These are phyloP conservation scores for Penicillium odoratum DNA, from an alignment of 495 filamentous ascomycete genomes.

Conservation along the genomic window DNA sequence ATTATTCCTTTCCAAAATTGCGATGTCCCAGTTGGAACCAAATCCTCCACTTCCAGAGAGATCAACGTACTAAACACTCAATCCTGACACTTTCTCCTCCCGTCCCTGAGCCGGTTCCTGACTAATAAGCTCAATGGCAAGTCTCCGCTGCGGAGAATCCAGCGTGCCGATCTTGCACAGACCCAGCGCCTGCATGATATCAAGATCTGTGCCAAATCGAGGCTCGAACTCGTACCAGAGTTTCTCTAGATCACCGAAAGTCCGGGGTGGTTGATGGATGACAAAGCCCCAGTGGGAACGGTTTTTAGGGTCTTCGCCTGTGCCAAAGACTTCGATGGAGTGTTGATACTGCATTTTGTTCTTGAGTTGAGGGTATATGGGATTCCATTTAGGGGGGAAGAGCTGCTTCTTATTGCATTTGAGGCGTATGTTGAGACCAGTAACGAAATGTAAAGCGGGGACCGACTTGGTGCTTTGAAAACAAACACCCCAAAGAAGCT, in stretches of 20 bases:
- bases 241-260: constrained; percentile 24
- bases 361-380: not conserved
- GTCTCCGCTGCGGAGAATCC: constrained; percentile 12
- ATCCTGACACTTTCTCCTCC: constrained; percentile 25
- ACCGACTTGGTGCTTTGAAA: constrained; percentile 1
- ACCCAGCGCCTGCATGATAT: constrained; percentile 14
- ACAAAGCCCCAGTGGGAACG: constrained; percentile 30
- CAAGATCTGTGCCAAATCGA: constrained; percentile 9
- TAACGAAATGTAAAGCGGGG: not conserved
- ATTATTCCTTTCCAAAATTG: constrained; percentile 27
- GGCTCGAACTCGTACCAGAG: constrained; percentile 22
- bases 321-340: constrained; percentile 25
- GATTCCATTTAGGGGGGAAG: not conserved
- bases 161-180: constrained; percentile 15
- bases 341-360: constrained; percentile 18
- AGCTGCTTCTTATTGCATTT: not conserved
- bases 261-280: constrained; percentile 21
- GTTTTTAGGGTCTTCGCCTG: constrained; percentile 20
- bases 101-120: constrained; percentile 19
- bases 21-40: constrained; percentile 24
- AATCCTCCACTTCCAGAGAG: constrained; percentile 25
- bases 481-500: constrained; percentile 6
- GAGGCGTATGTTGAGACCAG: not conserved
- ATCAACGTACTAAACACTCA: constrained; percentile 27
- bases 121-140: constrained; percentile 21